phyloP scores from a whole-genome alignment of 306 rosid species.

The Prunus salicina region DNA sequence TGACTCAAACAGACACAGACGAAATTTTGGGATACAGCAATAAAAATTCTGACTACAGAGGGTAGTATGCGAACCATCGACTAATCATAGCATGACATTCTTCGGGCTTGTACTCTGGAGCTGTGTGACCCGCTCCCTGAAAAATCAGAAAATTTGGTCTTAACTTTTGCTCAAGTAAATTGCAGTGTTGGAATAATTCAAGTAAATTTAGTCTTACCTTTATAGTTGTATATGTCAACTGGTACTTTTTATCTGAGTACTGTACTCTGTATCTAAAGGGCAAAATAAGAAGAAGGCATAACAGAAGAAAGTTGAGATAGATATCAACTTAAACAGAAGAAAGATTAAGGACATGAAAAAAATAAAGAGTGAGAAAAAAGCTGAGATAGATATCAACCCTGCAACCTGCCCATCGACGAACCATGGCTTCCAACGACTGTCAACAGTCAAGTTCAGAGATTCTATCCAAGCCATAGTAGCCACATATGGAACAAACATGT shows the following conservation, averaged over 20 bases:
- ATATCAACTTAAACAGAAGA: background rate
- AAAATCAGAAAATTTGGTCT: background rate
- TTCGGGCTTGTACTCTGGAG: conserved; percentile 6
- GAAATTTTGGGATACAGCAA: background rate
- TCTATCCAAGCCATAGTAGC: conserved; percentile 46
- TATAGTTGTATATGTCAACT: conserved; percentile 1
- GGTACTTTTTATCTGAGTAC: background rate
- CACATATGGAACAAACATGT: conserved; percentile 25
- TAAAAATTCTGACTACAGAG: no score
- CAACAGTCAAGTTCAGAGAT: conserved; percentile 36
- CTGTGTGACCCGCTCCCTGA: conserved; percentile 7
- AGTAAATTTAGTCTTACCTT: no score
- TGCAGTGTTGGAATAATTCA: background rate
- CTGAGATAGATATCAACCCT: conserved; percentile 27
- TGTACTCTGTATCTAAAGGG: conserved; percentile 13
- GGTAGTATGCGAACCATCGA: background rate
- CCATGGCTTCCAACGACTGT: conserved; percentile 50
- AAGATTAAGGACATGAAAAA: no score
- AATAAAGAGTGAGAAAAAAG: no score
- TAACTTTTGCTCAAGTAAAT: background rate
- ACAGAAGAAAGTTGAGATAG: no score
- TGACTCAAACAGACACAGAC: no score
- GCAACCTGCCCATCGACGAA: conserved; percentile 55
- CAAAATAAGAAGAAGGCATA: background rate
- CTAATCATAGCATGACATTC: conserved; percentile 11